These are phyloP conservation scores for Erodium maritimum DNA, from an alignment of 345 rosid species.

Conservation along the genomic window DNA sequence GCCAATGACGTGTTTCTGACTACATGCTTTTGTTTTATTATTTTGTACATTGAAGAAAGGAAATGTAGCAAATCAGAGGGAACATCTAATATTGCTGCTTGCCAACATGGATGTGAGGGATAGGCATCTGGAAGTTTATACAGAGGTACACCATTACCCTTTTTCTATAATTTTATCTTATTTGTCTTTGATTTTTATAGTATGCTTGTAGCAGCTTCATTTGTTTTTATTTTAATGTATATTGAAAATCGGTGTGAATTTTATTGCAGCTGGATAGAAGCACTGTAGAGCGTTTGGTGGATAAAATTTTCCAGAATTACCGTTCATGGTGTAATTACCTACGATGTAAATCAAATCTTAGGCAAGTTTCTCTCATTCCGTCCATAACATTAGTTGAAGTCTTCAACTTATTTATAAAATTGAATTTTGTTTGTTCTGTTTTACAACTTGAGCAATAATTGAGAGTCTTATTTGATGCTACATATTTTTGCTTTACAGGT, in stretches of 20 bases:
- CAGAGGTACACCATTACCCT: constrained; percentile 29
- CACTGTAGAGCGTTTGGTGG: constrained; percentile 41
- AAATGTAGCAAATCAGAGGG: constrained; percentile 98
- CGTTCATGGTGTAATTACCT: constrained; percentile 81
- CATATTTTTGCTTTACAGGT: constrained; percentile 34
- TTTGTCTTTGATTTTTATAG: constrained; percentile 2
- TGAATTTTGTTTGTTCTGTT: no score
- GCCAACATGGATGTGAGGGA: constrained; percentile 74
- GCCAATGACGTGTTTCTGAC: no score
- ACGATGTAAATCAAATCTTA: constrained; percentile 32
- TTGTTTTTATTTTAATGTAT: no score
- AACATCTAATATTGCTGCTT: constrained; percentile 80
- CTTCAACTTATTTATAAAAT: constrained; percentile 2
- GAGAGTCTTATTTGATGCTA: constrained; percentile 14
- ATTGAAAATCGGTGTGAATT: constrained; percentile 21
- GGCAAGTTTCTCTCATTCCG: constrained; percentile 42
- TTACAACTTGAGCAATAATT: constrained; percentile 4
- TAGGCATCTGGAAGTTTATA: constrained; percentile 25
- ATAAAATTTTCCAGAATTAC: constrained; percentile 70
- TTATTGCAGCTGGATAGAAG: constrained; percentile 42
- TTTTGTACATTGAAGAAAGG: constrained; percentile 58
- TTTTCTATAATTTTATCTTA: neutral
- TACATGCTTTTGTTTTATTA: neutral
- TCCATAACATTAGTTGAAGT: constrained; percentile 9
- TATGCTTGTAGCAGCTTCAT: no score